A percentile compares a stretch with the other conserved stretches of the same genome.
Evolutionary conservation across 345 rosid species (phyloP).

Genomic region (Linum usitatissimum): DNA sequence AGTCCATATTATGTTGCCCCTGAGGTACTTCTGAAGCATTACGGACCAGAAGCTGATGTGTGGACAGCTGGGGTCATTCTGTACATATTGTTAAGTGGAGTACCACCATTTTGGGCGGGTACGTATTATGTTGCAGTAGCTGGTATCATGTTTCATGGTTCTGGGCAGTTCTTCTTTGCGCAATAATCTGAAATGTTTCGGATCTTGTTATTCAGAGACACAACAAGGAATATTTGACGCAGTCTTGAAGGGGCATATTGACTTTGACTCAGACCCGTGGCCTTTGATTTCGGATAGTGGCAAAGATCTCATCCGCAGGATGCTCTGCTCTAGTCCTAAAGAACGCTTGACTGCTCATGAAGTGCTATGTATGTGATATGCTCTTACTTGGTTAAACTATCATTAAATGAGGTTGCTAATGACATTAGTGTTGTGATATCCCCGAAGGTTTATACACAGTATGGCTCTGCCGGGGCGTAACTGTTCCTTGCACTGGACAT

Average conservation of each 20-base stretch:
- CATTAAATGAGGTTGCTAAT: neutral
- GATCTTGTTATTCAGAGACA: conserved; percentile 45
- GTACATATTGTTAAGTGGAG: conserved; percentile 92
- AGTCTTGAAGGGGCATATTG: conserved; percentile 82
- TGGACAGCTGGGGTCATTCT: conserved; percentile 98
- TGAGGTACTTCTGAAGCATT: conserved; percentile 84
- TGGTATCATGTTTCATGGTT: neutral
- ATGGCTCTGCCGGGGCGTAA: neutral
- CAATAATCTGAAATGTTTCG: conserved; percentile 12
- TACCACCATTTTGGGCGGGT: conserved; percentile 99
- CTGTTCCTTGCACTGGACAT: neutral
- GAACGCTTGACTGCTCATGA: conserved; percentile 89
- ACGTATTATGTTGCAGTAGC: conserved; percentile 7
- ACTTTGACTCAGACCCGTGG: conserved; percentile 95
- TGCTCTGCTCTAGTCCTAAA: conserved; percentile 70
- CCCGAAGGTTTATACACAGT: neutral
- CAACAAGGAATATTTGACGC: conserved; percentile 99
- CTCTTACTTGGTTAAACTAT: neutral
- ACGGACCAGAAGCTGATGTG: conserved; percentile 94
- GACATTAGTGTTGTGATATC: neutral
- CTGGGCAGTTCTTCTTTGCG: conserved; percentile 9
- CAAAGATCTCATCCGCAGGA: conserved; percentile 71
- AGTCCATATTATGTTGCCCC: conserved; percentile 98
- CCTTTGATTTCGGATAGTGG: conserved; percentile 86
- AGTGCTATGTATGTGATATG: conserved; percentile 63